A percentile compares a stretch with the other conserved stretches of the same genome.
Conservation (phyloP, 768 basidiomycete species). For the Mycena rebaudengoi region DNA sequence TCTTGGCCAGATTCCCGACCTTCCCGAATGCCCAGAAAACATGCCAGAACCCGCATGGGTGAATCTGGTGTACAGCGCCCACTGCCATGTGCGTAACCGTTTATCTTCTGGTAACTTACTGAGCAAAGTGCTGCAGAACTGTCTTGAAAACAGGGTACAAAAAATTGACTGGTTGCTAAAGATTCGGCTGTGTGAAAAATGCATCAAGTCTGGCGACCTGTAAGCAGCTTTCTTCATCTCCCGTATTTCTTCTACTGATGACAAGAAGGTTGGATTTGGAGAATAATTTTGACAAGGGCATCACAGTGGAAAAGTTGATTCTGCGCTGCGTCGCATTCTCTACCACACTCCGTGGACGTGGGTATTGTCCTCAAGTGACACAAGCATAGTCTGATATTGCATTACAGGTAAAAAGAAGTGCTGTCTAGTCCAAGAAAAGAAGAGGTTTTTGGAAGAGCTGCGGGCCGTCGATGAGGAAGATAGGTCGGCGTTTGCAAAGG, state of each 20-base stretch:
- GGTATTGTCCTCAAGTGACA: background rate
- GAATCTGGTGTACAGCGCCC: constrained; percentile 35
- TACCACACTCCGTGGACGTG: constrained; percentile 2
- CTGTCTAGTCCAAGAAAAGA: constrained; percentile 27
- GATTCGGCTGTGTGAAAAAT: constrained; percentile 35
- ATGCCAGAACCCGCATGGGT: constrained; percentile 40
- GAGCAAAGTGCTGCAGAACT: constrained; percentile 27
- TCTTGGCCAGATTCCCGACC: constrained; percentile 27
- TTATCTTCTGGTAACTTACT: background rate
- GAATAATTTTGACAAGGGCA: constrained; percentile 16
- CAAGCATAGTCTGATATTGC: background rate
- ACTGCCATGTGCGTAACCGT: constrained; percentile 37
- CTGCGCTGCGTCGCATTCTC: constrained; percentile 32
- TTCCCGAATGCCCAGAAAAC: constrained; percentile 36
- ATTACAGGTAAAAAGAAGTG: constrained; percentile 13
- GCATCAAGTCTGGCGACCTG: constrained; percentile 27
- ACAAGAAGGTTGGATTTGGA: constrained; percentile 20
- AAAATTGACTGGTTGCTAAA: constrained; percentile 37
- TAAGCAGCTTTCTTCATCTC: background rate
- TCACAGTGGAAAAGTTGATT: constrained; percentile 26
- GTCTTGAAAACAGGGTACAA: constrained; percentile 24
- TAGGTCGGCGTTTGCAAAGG: constrained; percentile 23
- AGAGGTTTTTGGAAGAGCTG: constrained; percentile 30
- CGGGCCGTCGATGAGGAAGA: constrained; percentile 8
- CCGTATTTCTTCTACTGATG: background rate